phyloP scores from a whole-genome alignment of 148 eudicot genomes.

The Rhododendron henanense region DNA sequence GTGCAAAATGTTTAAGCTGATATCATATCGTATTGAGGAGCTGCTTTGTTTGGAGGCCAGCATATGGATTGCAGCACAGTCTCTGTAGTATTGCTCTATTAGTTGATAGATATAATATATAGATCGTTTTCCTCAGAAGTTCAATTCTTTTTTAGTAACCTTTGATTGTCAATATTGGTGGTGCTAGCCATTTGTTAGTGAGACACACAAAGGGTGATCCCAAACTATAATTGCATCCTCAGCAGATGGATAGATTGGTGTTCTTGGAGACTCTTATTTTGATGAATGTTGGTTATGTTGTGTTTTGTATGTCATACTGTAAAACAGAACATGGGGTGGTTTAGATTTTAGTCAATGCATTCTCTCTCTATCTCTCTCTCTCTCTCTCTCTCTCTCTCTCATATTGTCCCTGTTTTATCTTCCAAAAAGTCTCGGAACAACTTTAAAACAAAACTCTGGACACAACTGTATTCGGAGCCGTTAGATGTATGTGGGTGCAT shows the following conservation, averaged over 20 bases:
- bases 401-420: too few species aligned
- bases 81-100: background rate
- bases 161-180: background rate
- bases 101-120: background rate
- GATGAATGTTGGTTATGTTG: background rate
- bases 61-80: background rate
- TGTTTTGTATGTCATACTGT: too few species aligned
- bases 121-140: background rate
- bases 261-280: background rate
- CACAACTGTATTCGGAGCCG: too few species aligned
- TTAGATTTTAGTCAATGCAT: too few species aligned
- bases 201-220: conserved; percentile 1
- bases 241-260: background rate
- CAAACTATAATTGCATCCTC: background rate
- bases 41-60: background rate
- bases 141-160: background rate
- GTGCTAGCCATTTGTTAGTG: conserved; percentile 2
- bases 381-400: background rate
- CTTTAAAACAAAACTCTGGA: too few species aligned
- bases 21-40: background rate
- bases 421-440: too few species aligned
- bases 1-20: conserved; percentile 68
- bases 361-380: too few species aligned
- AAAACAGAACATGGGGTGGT: too few species aligned
- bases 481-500: too few species aligned